Evolutionary conservation across 2,329 filamentous ascomycete species (phyloP).

Genomic region (Talaromyces funiculosus): DNA sequence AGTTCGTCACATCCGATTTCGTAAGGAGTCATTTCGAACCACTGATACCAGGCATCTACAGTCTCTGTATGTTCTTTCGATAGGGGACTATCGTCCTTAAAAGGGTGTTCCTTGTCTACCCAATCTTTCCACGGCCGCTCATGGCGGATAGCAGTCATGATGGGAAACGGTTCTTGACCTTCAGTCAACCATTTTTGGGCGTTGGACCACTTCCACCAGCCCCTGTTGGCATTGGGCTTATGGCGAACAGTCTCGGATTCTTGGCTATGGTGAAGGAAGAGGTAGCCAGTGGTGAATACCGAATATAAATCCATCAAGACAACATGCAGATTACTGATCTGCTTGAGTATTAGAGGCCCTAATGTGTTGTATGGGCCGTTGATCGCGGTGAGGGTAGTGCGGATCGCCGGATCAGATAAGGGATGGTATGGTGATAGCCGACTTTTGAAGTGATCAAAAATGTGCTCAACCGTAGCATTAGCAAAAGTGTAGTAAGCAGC

Average conservation of each 20-base stretch:
- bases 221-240: constrained; percentile 6
- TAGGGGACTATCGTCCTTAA: constrained; percentile 1
- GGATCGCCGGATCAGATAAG: constrained; percentile 12
- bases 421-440: constrained; percentile 12
- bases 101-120: constrained; percentile 13
- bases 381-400: constrained; percentile 9
- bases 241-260: constrained; percentile 1
- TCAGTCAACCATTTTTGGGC: constrained; percentile 7
- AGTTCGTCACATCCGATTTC: constrained; percentile 33
- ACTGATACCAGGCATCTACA: constrained; percentile 28
- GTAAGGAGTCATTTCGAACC: constrained; percentile 31
- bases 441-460: constrained; percentile 10
- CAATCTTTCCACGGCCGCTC: constrained; percentile 14
- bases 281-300: constrained; percentile 12
- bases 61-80: constrained; percentile 1
- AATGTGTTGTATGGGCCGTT: constrained; percentile 12
- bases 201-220: constrained; percentile 13
- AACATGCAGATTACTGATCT: constrained; percentile 12
- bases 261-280: constrained; percentile 13
- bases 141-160: constrained; percentile 14
- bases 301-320: constrained; percentile 15
- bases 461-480: constrained; percentile 9
- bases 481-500: constrained; percentile 14
- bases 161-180: constrained; percentile 10
- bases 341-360: constrained; percentile 11